These are phyloP conservation scores for Arthromyces matolae DNA, from an alignment of 768 basidiomycete species.

Conservation along the genomic window DNA sequence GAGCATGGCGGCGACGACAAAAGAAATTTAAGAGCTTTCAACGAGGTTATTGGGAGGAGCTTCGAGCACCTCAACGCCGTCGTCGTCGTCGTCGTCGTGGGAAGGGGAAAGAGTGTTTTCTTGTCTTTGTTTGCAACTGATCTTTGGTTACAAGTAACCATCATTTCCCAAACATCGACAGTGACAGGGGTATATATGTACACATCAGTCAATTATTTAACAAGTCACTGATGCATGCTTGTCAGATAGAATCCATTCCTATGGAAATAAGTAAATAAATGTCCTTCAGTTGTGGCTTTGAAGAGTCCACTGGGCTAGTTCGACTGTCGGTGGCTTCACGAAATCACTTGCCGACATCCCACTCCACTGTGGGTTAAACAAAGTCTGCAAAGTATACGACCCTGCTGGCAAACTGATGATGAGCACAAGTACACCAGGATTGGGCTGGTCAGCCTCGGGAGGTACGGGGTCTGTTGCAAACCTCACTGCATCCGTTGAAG, in stretches of 20 bases:
- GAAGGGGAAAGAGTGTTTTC: conserved; percentile 9
- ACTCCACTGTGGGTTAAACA: conserved; percentile 94
- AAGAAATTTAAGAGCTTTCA: too few species aligned
- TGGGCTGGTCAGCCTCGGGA: conserved; percentile 61
- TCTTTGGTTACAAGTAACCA: too few species aligned
- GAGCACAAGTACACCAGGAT: conserved; percentile 78
- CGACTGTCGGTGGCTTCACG: conserved; percentile 68
- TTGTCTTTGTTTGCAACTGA: conserved; percentile 3
- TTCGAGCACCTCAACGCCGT: conserved; percentile 16
- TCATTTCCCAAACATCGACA: conserved; percentile 12
- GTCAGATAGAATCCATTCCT: too few species aligned
- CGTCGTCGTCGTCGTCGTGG: conserved; percentile 8
- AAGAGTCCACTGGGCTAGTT: conserved; percentile 71
- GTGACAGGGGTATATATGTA: too few species aligned
- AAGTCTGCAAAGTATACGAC: conserved; percentile 72
- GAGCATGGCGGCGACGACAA: conserved; percentile 40
- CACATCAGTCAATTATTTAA: conserved; percentile 9
- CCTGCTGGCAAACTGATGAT: conserved; percentile 68
- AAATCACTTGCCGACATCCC: conserved; percentile 55
- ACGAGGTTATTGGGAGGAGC: too few species aligned
- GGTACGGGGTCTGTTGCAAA: conserved; percentile 61
- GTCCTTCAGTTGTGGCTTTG: conserved; percentile 65
- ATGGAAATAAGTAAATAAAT: conserved; percentile 1
- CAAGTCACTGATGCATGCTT: too few species aligned
- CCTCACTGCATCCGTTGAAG: conserved; percentile 50